Evolutionary conservation across 1,284 basidiomycete genomes (phyloP), one percentile per base, ranked within the genome.

Genomic region (Entoloma clypeatum): DNA sequence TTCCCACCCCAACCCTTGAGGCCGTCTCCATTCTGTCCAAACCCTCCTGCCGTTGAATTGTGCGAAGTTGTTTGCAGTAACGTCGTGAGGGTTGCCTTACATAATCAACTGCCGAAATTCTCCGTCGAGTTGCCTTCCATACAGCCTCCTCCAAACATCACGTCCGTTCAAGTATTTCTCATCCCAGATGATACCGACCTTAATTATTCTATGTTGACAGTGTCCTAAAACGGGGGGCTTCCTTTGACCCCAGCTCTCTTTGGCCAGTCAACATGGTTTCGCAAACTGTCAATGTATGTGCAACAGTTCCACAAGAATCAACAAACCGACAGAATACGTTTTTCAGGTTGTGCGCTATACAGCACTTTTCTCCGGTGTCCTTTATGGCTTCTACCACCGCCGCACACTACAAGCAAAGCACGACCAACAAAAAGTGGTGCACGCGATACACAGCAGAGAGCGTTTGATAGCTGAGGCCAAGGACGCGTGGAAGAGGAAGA

Each of bases 351-450:
- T 89, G 59, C 91, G 95, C 58, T 99, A 97, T 70, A 86, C 92
- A 26, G 93, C 95, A 39, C 81, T 99, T 53, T 70, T 87, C 50
- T 76, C 79, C 42, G 95, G 95, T 61, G 79, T 97, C 56, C 71
- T 85, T 63, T 99, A 98, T 67, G 95, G 96, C 58, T 85, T 96
- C 63, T 75, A 83, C 56, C 95, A 98, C 74, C 85, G 86, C 61
- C 80, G 87, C 59, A 88, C 93, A 61, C 72, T 99, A 54, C 92
- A 96, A 71, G 79, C 81, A 53, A 73, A 79, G 52, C 80, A 88
- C 61, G 82, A 96, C 65, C 71, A 75, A 48, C 74, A 82, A 50
- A 83, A 81, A 60, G 68, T 78, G 50, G 73, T 81, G 48, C 77
- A 81, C 58, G 83, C 81, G 40, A 67, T 78, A 31, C 79, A 87